phyloP scores from a whole-genome alignment of 768 basidiomycete species.

The Porphyrellus cyaneotinctus region DNA sequence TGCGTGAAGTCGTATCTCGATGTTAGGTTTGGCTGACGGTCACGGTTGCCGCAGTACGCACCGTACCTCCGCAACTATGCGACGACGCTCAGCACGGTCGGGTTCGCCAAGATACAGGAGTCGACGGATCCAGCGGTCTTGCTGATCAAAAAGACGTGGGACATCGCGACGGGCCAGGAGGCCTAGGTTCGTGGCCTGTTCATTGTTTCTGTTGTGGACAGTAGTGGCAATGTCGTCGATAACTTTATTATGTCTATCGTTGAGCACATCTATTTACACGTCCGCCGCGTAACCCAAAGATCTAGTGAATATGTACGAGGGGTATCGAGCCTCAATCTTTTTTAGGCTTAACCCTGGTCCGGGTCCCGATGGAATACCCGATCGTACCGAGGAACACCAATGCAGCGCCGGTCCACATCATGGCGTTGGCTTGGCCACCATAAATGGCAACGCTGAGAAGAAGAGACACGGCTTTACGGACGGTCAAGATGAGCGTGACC shows the following conservation, averaged over 20 bases:
- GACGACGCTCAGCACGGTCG: constrained; percentile 64
- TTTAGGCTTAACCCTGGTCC: constrained; percentile 19
- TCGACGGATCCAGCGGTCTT: constrained; percentile 52
- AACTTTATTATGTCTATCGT: constrained; percentile 20
- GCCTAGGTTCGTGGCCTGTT: constrained; percentile 15
- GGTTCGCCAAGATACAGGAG: constrained; percentile 61
- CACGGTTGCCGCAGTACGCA: constrained; percentile 52
- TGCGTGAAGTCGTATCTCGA: constrained; percentile 33
- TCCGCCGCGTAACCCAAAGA: neutral
- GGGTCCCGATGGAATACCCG: constrained; percentile 48
- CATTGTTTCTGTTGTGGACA: no score
- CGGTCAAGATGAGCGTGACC: constrained; percentile 76
- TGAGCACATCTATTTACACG: neutral
- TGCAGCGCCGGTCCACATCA: constrained; percentile 68
- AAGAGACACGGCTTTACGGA: constrained; percentile 76
- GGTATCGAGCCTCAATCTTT: constrained; percentile 15
- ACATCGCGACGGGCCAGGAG: constrained; percentile 62
- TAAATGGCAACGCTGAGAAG: constrained; percentile 61
- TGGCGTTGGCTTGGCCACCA: constrained; percentile 35
- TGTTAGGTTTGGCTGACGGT: neutral
- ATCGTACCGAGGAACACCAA: constrained; percentile 71
- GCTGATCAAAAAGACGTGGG: constrained; percentile 66
- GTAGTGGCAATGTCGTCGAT: neutral
- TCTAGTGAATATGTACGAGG: neutral
- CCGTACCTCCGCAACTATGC: constrained; percentile 74